Evolutionary conservation across 306 rosid genomes (phyloP).

Genomic region (Castanea sativa): DNA sequence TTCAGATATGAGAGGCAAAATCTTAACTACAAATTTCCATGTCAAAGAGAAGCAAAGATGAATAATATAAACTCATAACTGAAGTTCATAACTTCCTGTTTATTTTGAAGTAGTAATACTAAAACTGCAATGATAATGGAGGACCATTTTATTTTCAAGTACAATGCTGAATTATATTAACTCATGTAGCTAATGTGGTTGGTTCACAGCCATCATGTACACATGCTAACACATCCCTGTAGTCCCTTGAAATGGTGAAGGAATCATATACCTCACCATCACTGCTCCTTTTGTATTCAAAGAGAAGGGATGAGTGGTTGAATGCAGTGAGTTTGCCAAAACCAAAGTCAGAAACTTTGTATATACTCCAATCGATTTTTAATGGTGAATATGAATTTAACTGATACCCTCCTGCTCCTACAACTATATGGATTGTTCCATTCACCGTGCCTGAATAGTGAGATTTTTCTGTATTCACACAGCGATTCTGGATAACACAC

Average conservation of each 20-base stretch:
- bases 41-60: too few relatives aligned
- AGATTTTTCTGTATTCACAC: conserved; percentile 37
- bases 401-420: conserved; percentile 55
- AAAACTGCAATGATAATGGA: neutral
- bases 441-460: conserved; percentile 20
- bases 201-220: conserved; percentile 56
- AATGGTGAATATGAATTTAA: conserved; percentile 14
- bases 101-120: neutral
- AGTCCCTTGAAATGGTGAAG: conserved; percentile 56
- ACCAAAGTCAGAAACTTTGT: conserved; percentile 45
- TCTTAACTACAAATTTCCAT: too few relatives aligned
- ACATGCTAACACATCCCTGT: conserved; percentile 54
- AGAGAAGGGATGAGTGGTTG: conserved; percentile 43
- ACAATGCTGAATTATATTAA: neutral
- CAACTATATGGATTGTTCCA: conserved; percentile 46
- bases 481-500: conserved; percentile 37
- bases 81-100: neutral
- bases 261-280: conserved; percentile 46
- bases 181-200: conserved; percentile 37
- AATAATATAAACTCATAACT: too few relatives aligned
- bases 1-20: too few relatives aligned
- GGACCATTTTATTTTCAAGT: neutral
- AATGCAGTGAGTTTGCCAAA: conserved; percentile 53
- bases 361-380: conserved; percentile 40
- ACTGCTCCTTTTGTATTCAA: conserved; percentile 51